A percentile compares a stretch with the other conserved stretches of the same genome.
Evolutionary conservation across 345 rosid genomes (phyloP).

Genomic region (Cardamine occulta): DNA sequence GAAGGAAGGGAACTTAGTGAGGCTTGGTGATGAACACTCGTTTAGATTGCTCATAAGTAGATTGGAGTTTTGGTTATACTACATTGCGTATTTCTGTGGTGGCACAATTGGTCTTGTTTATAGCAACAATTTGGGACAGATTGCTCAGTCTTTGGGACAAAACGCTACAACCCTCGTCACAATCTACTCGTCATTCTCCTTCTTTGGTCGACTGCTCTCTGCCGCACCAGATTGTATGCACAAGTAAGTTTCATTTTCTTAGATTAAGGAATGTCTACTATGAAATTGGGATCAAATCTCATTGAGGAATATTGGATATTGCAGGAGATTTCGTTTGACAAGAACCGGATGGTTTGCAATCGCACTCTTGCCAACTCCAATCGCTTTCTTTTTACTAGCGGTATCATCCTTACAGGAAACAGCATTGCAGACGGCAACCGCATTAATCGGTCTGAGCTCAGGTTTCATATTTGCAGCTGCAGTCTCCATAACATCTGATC

Average conservation of each 20-base stretch:
- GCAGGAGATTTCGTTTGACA: slow-evolving; percentile 78
- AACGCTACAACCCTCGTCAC: slow-evolving; percentile 52
- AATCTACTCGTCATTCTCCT: slow-evolving; percentile 77
- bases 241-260: slow-evolving; percentile 46
- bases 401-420: slow-evolving; percentile 51
- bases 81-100: slow-evolving; percentile 71
- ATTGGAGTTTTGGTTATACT: slow-evolving; percentile 86
- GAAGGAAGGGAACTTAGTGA: slow-evolving; percentile 52
- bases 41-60: slow-evolving; percentile 54
- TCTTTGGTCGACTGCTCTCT: slow-evolving; percentile 81
- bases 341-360: slow-evolving; percentile 85
- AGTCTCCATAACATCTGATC: slow-evolving; percentile 81
- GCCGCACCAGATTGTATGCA: slow-evolving; percentile 81
- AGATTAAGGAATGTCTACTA: not conserved
- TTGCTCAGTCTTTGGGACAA: slow-evolving; percentile 72
- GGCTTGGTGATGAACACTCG: slow-evolving; percentile 77
- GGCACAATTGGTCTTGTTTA: slow-evolving; percentile 83
- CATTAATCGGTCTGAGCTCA: slow-evolving; percentile 72
- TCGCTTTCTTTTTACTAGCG: slow-evolving; percentile 67
- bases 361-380: slow-evolving; percentile 66
- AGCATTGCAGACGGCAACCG: slow-evolving; percentile 54
- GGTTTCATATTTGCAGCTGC: slow-evolving; percentile 82
- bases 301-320: slow-evolving; percentile 1
- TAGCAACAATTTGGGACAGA: slow-evolving; percentile 87
- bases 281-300: not conserved